These are phyloP conservation scores for Trypanosomatidae sp. DNA, from an alignment of 208 protist genomes.

Conservation along the genomic window DNA sequence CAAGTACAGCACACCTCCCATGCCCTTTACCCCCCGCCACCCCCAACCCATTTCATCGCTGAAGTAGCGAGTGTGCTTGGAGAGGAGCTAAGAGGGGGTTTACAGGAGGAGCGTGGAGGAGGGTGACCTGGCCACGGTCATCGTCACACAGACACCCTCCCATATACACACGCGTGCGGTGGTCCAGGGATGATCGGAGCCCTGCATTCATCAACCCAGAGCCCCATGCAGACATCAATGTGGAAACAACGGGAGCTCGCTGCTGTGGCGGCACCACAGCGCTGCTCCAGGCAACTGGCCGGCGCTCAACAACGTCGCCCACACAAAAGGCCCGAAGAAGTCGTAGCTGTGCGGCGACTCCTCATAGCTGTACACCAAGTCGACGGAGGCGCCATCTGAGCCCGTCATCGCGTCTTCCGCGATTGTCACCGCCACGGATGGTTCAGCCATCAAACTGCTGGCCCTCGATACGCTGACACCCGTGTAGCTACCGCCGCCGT, in stretches of 20 bases:
- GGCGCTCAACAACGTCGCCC: constrained; percentile 63
- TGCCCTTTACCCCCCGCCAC: no score
- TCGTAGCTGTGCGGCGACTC: constrained; percentile 78
- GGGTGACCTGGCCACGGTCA: background rate
- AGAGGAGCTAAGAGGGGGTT: no score
- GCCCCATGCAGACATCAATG: constrained; percentile 6
- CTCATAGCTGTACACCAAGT: constrained; percentile 72
- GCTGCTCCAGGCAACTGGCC: constrained; percentile 54
- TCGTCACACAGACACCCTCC: background rate
- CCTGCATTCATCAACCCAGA: background rate
- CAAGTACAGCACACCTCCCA: no score
- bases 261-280: constrained; percentile 49
- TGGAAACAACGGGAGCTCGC: constrained; percentile 49
- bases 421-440: background rate
- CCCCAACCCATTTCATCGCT: background rate
- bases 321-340: constrained; percentile 88
- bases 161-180: background rate
- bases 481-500: background rate
- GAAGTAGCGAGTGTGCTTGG: background rate
- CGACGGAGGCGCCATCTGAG: constrained; percentile 16
- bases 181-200: background rate
- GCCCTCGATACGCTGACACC: background rate
- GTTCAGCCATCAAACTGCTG: background rate
- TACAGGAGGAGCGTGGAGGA: background rate
- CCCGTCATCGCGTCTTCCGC: background rate